These are phyloP conservation scores for Pythium brachiatum DNA, from an alignment of 352 stramenopile genomes.

Conservation along the genomic window DNA sequence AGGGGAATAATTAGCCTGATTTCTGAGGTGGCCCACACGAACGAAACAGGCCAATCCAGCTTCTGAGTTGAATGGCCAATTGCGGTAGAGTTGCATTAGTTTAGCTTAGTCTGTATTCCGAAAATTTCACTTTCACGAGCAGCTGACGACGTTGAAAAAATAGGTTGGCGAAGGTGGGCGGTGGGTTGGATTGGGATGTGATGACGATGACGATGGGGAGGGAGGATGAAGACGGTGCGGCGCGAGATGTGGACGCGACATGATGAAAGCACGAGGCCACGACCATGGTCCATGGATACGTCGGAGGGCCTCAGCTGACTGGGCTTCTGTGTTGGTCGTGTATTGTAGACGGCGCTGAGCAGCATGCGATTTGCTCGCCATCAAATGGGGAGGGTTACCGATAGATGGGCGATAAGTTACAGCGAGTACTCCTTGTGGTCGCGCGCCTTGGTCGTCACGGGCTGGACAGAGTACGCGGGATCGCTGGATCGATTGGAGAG, in stretches of 20 bases:
- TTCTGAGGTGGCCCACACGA: conserved; percentile 19
- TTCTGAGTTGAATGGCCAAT: neutral
- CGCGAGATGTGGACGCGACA: neutral
- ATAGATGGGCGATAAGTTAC: conserved; percentile 3
- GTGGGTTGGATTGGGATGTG: neutral
- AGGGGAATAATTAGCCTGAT: conserved; percentile 19
- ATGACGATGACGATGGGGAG: neutral
- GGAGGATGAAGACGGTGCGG: neutral
- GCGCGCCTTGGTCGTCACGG: neutral
- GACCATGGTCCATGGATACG: no score
- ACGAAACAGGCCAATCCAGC: neutral
- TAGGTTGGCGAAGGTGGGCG: neutral
- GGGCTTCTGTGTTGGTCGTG: no score
- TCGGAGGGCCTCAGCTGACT: no score
- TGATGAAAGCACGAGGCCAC: neutral
- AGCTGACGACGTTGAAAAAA: conserved; percentile 5
- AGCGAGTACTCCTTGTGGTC: conserved; percentile 9
- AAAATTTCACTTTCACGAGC: conserved; percentile 13
- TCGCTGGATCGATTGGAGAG: neutral
- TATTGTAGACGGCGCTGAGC: no score
- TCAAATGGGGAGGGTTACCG: no score
- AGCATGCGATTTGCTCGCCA: no score
- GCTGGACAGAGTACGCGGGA: neutral
- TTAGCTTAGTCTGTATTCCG: conserved; percentile 2
- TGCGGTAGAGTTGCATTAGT: conserved; percentile 6